Base-by-base conservation (phyloP, 768 basidiomycete genomes). In the Ramaria rubella region DNA sequence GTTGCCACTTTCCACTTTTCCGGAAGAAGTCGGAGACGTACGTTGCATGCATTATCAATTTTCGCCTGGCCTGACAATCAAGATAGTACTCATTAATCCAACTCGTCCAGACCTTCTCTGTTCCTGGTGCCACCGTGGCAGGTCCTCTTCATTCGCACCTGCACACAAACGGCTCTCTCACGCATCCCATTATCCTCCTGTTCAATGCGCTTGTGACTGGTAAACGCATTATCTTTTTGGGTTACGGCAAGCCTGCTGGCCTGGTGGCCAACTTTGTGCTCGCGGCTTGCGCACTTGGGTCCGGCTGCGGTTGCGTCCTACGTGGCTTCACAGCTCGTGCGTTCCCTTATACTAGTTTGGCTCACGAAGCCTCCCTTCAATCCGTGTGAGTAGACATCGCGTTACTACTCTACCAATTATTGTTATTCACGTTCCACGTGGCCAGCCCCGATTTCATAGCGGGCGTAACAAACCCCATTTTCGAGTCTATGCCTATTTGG, bases 21-120 rank as follows among this genome's bases (percentile, higher is more conserved):
- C 90, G 0, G 91, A 94, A 69, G 96, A 99, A 76, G 91, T 99
- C 56, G 94, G 96, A 44, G 94, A 97, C 70, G 95, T 97, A 67
- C 67, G 83, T 14, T 21, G 27, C 23, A 21, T 74, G 44, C 30
- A 45, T 29, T 44, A 40, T 14, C 52, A 12, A 26, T 31, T 2
- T 12, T 17, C 24, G 5, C 45, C 7, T 24, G 2, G 26, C 34
- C 15, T 46, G 6, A 29, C 11, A 40, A 1, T 29, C 27, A 49
- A 52, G 19, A 1, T 66, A 97, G 94, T 97, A 93, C 70, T 96
- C 94, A 23, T 70, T 98, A 58, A 94, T 94, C 58, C 87, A 86
- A 60, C 79, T 98, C 50, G 83, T 95, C 63, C 87, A 90, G 67
- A 86, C 85, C 4, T 95, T 97, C 68, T 82, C 82, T 5, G 66